A percentile compares a stretch with the other conserved stretches of the same genome.
Conservation (phyloP, 2,329 filamentous ascomycete species). For the Paracamarosporium sp. region DNA sequence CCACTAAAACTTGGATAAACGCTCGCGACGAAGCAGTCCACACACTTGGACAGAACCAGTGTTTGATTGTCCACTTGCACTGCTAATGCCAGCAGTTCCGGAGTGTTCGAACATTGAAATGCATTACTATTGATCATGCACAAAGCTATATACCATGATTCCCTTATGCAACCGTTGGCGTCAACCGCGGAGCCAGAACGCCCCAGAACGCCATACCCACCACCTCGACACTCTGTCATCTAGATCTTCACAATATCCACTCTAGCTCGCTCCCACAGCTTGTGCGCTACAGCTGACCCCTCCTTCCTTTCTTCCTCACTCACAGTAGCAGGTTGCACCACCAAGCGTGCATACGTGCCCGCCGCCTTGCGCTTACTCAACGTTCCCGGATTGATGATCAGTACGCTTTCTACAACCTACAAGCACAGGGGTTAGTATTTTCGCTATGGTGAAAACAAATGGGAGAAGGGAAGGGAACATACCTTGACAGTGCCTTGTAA, state of each 20-base stretch:
- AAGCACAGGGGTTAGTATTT: slow-evolving; percentile 7
- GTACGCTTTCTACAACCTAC: slow-evolving; percentile 87
- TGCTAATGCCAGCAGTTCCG: background rate
- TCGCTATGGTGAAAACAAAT: slow-evolving; percentile 13
- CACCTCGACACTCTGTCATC: background rate
- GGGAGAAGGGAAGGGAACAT: slow-evolving; percentile 35
- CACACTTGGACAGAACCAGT: no score
- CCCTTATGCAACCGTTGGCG: background rate
- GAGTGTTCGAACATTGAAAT: background rate
- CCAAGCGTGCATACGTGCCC: slow-evolving; percentile 85
- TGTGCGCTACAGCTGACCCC: slow-evolving; percentile 69
- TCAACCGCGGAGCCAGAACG: background rate
- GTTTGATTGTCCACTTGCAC: background rate
- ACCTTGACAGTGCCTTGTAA: slow-evolving; percentile 90
- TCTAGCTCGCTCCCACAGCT: slow-evolving; percentile 80
- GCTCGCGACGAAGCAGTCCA: no score
- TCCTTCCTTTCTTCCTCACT: slow-evolving; percentile 64
- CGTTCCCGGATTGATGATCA: slow-evolving; percentile 89
- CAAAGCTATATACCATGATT: background rate
- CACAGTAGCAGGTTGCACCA: slow-evolving; percentile 70
- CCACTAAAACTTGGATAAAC: no score
- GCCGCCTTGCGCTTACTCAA: slow-evolving; percentile 83
- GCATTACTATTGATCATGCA: background rate
- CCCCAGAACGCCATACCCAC: background rate
- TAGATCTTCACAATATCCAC: slow-evolving; percentile 84